phyloP scores from a whole-genome alignment of 2,329 filamentous ascomycete species.

The Aureobasidium sp. region DNA sequence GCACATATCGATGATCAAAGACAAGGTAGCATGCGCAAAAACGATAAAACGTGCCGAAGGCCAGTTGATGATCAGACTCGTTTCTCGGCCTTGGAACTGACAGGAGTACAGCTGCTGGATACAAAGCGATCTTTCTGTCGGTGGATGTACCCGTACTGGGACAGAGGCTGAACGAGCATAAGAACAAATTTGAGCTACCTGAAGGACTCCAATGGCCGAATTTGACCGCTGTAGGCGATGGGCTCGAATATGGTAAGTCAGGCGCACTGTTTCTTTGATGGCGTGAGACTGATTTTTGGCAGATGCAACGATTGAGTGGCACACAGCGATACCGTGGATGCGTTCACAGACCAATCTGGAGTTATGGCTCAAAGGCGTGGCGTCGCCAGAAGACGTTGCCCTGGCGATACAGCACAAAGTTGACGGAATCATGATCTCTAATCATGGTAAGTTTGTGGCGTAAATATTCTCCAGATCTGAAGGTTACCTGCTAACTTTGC shows the following conservation, averaged over 20 bases:
- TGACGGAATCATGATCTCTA: slow-evolving; percentile 20
- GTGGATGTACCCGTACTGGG: slow-evolving; percentile 44
- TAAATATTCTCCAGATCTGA: too few species aligned
- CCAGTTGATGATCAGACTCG: too few species aligned
- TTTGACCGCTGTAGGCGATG: neutral
- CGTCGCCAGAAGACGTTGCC: slow-evolving; percentile 6
- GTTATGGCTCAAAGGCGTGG: slow-evolving; percentile 36
- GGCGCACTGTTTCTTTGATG: too few species aligned
- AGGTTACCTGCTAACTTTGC: too few species aligned
- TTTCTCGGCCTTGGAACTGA: too few species aligned
- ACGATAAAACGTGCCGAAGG: slow-evolving; percentile 18
- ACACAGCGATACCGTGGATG: slow-evolving; percentile 39
- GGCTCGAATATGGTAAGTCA: neutral
- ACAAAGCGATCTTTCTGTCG: slow-evolving; percentile 43
- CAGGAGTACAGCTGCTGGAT: slow-evolving; percentile 29
- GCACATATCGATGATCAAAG: slow-evolving; percentile 42
- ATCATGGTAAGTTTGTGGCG: slow-evolving; percentile 34
- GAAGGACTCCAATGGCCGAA: slow-evolving; percentile 36
- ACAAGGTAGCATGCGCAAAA: slow-evolving; percentile 17
- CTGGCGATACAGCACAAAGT: slow-evolving; percentile 8
- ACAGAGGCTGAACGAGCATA: slow-evolving; percentile 40
- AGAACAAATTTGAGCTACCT: slow-evolving; percentile 41
- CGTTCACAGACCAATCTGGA: slow-evolving; percentile 39
- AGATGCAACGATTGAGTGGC: slow-evolving; percentile 27
- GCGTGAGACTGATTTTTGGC: neutral